Evolutionary conservation across 1,284 basidiomycete species (phyloP).

Genomic region (Meira miltonrushii): DNA sequence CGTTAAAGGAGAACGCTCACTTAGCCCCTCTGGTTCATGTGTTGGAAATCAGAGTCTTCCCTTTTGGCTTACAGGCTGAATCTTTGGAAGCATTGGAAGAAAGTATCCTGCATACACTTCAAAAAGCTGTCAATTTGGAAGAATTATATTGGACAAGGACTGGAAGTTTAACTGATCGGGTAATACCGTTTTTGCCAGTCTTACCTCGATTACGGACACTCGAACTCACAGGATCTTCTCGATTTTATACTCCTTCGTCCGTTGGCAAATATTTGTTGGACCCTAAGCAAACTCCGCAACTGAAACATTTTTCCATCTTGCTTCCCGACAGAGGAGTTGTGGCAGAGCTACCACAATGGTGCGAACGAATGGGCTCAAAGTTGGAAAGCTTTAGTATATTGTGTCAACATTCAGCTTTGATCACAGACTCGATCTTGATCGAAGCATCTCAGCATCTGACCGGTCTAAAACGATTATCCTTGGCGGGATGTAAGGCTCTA

Average conservation of each 20-base stretch:
- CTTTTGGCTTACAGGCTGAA: slow-evolving; percentile 43
- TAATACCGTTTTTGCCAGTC: slow-evolving; percentile 20
- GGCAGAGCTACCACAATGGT: slow-evolving; percentile 7
- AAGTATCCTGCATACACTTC: slow-evolving; percentile 26
- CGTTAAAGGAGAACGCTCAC: slow-evolving; percentile 22
- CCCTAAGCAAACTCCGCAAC: slow-evolving; percentile 16
- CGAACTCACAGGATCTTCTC: slow-evolving; percentile 42
- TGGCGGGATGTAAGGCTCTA: slow-evolving; percentile 42
- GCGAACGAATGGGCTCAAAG: neutral
- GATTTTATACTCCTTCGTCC: slow-evolving; percentile 28
- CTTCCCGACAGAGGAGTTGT: slow-evolving; percentile 17
- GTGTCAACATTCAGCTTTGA: slow-evolving; percentile 30
- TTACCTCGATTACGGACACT: slow-evolving; percentile 23
- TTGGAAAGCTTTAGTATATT: slow-evolving; percentile 27
- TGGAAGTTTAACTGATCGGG: slow-evolving; percentile 33
- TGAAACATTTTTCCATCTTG: slow-evolving; percentile 18
- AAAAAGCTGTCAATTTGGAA: slow-evolving; percentile 23
- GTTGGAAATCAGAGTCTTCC: slow-evolving; percentile 44
- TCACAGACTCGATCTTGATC: slow-evolving; percentile 30
- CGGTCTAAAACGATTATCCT: slow-evolving; percentile 25
- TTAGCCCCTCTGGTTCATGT: slow-evolving; percentile 31
- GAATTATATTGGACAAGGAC: slow-evolving; percentile 46
- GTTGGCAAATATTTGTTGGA: slow-evolving; percentile 17
- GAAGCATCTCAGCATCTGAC: slow-evolving; percentile 26
- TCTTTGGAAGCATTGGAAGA: slow-evolving; percentile 38